Evolutionary conservation across 257 asterid species (phyloP), one percentile per base, ranked within the genome.

Genomic region (Euphrasia confusa): DNA sequence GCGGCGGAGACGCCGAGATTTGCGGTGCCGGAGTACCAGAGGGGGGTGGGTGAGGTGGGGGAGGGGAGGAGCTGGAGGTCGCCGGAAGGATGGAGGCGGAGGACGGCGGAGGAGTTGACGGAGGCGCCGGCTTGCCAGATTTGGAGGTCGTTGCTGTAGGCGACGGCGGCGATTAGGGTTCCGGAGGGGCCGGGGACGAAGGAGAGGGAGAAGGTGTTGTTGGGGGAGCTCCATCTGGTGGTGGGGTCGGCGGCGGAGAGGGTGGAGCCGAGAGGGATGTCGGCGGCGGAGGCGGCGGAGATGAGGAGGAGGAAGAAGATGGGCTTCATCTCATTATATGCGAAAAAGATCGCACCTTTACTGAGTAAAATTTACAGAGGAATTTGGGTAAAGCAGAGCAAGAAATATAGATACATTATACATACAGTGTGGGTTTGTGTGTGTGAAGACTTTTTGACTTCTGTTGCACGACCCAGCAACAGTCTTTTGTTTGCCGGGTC

Each of bases 41-140:
- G 72, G 0, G 82, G 80, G 14, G 78, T 17, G 63, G 68, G 10
- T 71, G 84, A 66, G 68, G 79, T 47, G 15, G 71, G 24, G 10
- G 79, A 52, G 30, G 82, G 71, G 69, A 81, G 84, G 76, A 82
- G 83, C 65, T 69, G 84, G 59, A 82, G 83, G 74, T 82, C 80
- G 3, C 88, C 88, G 54, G 79, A 47, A 26, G 71, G 44, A 15
- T 61, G 74, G 50, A 82, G 73, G 70, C 76, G 81, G 81, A 78
- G 74, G 14, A 75, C 74, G 50, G 83, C 64, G 48, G 79, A 70
- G 33, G 86, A 70, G 62, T 54, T 66, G 52, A 28, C 56, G 44
- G 80, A 3, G 58, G 71, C 37, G n/a, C 72, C 68, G 52, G 73
- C 78, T 49, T 55, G 52, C 87, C 87, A 81, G 52, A 78, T 68